Evolutionary conservation across 768 basidiomycete species (phyloP), one percentile per base, ranked within the genome.

Genomic region (Collybiopsis confluens): DNA sequence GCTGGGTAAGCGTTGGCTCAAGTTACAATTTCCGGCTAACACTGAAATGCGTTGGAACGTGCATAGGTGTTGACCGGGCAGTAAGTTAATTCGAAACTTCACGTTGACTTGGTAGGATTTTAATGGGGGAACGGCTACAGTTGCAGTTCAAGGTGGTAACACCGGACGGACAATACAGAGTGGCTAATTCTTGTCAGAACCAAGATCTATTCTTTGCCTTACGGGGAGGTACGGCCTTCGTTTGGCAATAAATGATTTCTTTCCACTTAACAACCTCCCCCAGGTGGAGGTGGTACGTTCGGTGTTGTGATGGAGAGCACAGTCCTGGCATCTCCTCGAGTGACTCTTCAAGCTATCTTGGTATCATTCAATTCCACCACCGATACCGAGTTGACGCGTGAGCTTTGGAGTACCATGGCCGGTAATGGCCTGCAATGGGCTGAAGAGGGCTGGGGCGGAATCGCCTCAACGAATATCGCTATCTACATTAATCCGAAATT

Each of bases 141-240:
- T 68, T 81, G 2, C 67, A 83, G 62, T 75, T 72, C 62, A 77
- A 76, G 55, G 64, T 82, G 3, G 80, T 82, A 5, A 81, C 79
- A 1, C 78, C 81, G 0, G 77, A 80, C 59, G 81, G 81, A 0
- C 54, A 66, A 23, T 65, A 65, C 56, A 70, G 75, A 26, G 70
- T 68, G 1, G 79, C 67, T 3, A 82, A 79, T 62, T 71, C 68
- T 11, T 77, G 75, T 44, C 72, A 80, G 59, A 77, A 81, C 54
- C 54, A 68, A 51, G 80, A 82, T 63, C 69, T 82, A 0, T 82
- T 80, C 65, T 83, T 73, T 54, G 81, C 80, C 15, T 71, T 83
- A 33, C 71, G 74, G 28, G 75, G 75, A 47, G 75, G 75, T 71
- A 45, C 33, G 27, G 4, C 36, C 18, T 23, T 45, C 21, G 20